phyloP scores from a whole-genome alignment of 257 asterid genomes.

The Prunella vulgaris region DNA sequence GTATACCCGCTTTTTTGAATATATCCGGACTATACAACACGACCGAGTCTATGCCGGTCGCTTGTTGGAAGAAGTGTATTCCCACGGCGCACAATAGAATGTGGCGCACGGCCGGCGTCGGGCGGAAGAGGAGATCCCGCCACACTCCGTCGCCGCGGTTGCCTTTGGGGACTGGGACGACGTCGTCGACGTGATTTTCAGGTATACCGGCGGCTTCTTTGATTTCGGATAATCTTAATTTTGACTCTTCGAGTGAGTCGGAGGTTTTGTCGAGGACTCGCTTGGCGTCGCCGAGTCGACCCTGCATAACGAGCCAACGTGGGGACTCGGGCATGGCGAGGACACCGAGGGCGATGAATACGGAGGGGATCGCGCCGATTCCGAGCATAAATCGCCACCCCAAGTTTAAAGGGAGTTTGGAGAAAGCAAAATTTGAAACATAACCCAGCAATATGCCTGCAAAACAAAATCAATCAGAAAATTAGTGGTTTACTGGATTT shows the following conservation, averaged over 20 bases:
- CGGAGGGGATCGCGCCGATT: slow-evolving; percentile 57
- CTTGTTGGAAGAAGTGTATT: slow-evolving; percentile 61
- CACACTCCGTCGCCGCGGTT: slow-evolving; percentile 40
- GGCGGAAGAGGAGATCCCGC: slow-evolving; percentile 47
- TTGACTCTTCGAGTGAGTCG: slow-evolving; percentile 50
- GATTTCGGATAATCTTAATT: slow-evolving; percentile 42
- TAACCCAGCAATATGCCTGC: slow-evolving; percentile 61
- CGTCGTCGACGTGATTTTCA: slow-evolving; percentile 33
- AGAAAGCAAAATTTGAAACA: slow-evolving; percentile 54
- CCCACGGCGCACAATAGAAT: slow-evolving; percentile 48
- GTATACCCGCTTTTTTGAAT: slow-evolving; percentile 52
- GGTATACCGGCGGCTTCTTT: slow-evolving; percentile 71
- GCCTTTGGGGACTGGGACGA: slow-evolving; percentile 31
- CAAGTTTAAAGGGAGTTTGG: slow-evolving; percentile 40
- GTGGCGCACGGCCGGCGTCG: slow-evolving; percentile 51
- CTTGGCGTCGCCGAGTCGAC: slow-evolving; percentile 61
- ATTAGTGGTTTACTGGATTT: too few species aligned
- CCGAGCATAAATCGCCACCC: slow-evolving; percentile 82
- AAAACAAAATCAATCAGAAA: neutral
- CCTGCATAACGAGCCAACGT: slow-evolving; percentile 76
- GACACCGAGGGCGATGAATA: slow-evolving; percentile 47
- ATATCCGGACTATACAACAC: slow-evolving; percentile 56
- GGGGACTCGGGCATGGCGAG: slow-evolving; percentile 84
- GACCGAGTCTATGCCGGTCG: slow-evolving; percentile 64
- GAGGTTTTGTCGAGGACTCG: slow-evolving; percentile 55